Base-by-base conservation (phyloP, 352 stramenopile species). In the Globisporangium lucens region DNA sequence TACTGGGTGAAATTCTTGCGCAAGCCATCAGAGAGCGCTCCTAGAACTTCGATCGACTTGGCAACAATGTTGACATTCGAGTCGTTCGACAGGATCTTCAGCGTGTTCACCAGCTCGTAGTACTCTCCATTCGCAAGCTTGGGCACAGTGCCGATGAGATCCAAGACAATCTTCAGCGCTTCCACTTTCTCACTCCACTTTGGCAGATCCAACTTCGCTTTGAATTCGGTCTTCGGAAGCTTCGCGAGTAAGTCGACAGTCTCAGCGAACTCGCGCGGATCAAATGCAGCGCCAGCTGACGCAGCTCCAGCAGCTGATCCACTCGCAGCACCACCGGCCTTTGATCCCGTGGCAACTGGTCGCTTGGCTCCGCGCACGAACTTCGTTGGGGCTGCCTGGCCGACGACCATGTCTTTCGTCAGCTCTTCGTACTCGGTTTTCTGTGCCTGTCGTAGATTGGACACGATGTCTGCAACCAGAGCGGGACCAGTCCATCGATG, bases 161-260 rank as follows among this genome's bases (percentile, higher is more conserved):
- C 87, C 33, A 96, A 61, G n/a, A 96, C 78, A 66, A 95, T 94
- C 61, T 95, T 92, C 13, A 96, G 64, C 2, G 82, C 87, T 67
- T 86, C 89, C 13, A 96, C 87, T 63, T 95, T 95, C 69, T 93
- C 83, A 46, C 87, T 96, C 89, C 89, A 96, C 65, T 96, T 96
- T 5, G 87, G 76, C 24, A 85, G 59, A 0, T 71, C 85, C 47
- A 96, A 55, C 41, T 94, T 94, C 0, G 81, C 65, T 52, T 89
- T 89, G 69, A 93, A 96, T 61, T 96, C 87, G 0, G 86, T 88
- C 30, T 87, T 87, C 0, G 85, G 80, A 0, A 96, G 76, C 63
- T 93, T 95, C 1, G 82, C 82, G 15, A 95, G 74, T 55, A 96
- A 76, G 71, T 95, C 83, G 15, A 96, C 84, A 4, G 84, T 94